phyloP scores from a whole-genome alignment of 805 yeast genomes.

The Nakazawaea ishiwadae region DNA sequence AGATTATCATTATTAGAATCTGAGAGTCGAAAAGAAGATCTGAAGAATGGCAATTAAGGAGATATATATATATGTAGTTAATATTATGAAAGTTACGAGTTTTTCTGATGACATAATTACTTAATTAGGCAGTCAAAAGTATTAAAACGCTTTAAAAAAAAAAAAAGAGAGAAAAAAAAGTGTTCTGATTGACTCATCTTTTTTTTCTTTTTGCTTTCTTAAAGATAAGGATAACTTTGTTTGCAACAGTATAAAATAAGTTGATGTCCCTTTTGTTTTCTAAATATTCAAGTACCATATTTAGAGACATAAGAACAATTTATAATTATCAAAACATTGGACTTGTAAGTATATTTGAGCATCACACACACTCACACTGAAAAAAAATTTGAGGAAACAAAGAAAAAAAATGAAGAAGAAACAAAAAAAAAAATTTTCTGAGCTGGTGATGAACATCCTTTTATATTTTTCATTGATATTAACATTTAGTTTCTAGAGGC shows the following conservation, averaged over 20 bases:
- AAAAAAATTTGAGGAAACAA: too few species aligned
- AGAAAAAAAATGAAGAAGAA: too few species aligned
- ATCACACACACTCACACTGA: not conserved
- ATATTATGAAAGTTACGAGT: not conserved
- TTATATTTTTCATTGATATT: too few species aligned
- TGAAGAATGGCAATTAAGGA: not conserved
- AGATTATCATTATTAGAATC: slow-evolving; percentile 67
- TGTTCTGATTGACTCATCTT: not conserved
- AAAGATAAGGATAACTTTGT: not conserved
- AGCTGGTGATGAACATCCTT: too few species aligned
- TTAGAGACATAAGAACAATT: not conserved
- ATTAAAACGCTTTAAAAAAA: not conserved
- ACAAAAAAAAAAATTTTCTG: too few species aligned
- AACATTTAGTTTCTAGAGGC: not conserved
- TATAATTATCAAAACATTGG: not conserved
- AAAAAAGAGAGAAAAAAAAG: not conserved
- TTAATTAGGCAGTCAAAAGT: too few species aligned
- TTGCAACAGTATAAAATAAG: not conserved
- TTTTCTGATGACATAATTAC: too few species aligned
- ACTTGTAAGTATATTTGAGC: not conserved
- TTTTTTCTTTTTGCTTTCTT: not conserved
- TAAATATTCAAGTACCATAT: not conserved
- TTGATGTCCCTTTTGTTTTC: slow-evolving; percentile 6
- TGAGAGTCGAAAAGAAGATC: slow-evolving; percentile 32
- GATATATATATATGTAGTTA: not conserved